Percentiles rank a stretch among this genome's conserved stretches.
These are phyloP conservation scores for Rhexocercosporidium sp. DNA, from an alignment of 2,329 filamentous ascomycete species.

Conservation along the genomic window DNA sequence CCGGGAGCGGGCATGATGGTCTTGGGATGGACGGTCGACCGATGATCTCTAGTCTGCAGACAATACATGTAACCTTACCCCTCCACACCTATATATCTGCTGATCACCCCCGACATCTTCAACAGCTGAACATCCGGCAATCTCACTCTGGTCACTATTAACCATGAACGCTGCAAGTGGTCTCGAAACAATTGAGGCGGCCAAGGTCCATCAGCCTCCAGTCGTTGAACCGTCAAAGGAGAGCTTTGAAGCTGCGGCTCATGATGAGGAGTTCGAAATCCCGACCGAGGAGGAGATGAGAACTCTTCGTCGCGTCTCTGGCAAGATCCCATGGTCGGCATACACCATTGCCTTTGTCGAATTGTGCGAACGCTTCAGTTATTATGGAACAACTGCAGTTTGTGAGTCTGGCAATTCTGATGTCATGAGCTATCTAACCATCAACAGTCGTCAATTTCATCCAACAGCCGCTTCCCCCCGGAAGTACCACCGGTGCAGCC, in stretches of 20 bases:
- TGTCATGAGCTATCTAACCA: background rate
- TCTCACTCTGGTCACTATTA: background rate
- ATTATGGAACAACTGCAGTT: slow-evolving; percentile 67
- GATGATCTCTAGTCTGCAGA: background rate
- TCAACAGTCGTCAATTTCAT: slow-evolving; percentile 53
- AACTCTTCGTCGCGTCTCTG: slow-evolving; percentile 36
- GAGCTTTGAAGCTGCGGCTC: background rate
- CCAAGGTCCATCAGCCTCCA: slow-evolving; percentile 13
- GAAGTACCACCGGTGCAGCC: slow-evolving; percentile 51
- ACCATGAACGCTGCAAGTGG: slow-evolving; percentile 19
- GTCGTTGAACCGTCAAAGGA: slow-evolving; percentile 1
- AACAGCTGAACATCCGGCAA: background rate
- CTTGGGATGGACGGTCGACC: background rate
- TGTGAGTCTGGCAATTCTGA: slow-evolving; percentile 50
- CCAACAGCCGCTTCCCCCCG: slow-evolving; percentile 49
- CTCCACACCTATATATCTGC: background rate
- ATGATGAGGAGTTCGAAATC: slow-evolving; percentile 10
- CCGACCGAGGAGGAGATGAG: slow-evolving; percentile 37
- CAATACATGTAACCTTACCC: background rate
- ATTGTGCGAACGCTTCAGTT: slow-evolving; percentile 67
- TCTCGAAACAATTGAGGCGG: slow-evolving; percentile 16
- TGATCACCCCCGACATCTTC: background rate
- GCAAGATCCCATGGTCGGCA: slow-evolving; percentile 36
- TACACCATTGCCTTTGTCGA: slow-evolving; percentile 66
- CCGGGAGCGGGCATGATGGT: background rate